Evolutionary conservation across 306 rosid species (phyloP), one percentile per base, ranked within the genome.

Genomic region (Chamaecrista fasciculata): DNA sequence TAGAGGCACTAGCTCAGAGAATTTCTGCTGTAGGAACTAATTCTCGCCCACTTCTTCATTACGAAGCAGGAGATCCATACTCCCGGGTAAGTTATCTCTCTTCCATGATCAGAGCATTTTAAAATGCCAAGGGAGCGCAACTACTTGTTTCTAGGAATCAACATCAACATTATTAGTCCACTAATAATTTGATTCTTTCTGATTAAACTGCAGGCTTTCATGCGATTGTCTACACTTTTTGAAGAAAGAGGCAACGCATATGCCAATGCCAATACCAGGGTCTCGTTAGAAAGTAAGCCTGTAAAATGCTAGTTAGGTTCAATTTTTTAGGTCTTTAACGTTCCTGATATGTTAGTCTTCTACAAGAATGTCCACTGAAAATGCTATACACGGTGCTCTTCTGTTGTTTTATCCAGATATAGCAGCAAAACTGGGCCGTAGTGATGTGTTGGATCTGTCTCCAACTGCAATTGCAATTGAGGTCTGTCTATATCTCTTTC

Each of bases 11-110:
- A 83, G 96, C 96, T 34, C 79, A 48, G 59, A 85, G 97, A 87
- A 87, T 92, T 68, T 72, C 92, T 29, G 86, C 84, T 39, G 92
- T 80, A 14, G 95, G 97, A 77, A 89, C 96, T 26, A 67, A 77
- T 52, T 85, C 96, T 73, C 95, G 95, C n/a, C 97, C 96, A 9
- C 97, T 92, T 67, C 81, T 92, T 70, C 86, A 81, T 72, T 62
- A 67, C 11, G 95, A 82, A 52, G 63, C 83, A 11, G 96, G 85
- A 67, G 92, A 89, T 67, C 80, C 72, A 8, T 89, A 85, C 83
- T 61, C 76, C 29, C 76, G 70, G 86, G 97, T 88, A 71, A 25
- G 56, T 39, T 12, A 43, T 55, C 72, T 77, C 50, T 72, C 25
- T 72, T 34, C 39, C 76, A 48, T 56, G 52, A 25, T 12, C 28